These are phyloP conservation scores for Debaryomyces sp. DNA, from an alignment of 1,139 yeast species.

Conservation along the genomic window DNA sequence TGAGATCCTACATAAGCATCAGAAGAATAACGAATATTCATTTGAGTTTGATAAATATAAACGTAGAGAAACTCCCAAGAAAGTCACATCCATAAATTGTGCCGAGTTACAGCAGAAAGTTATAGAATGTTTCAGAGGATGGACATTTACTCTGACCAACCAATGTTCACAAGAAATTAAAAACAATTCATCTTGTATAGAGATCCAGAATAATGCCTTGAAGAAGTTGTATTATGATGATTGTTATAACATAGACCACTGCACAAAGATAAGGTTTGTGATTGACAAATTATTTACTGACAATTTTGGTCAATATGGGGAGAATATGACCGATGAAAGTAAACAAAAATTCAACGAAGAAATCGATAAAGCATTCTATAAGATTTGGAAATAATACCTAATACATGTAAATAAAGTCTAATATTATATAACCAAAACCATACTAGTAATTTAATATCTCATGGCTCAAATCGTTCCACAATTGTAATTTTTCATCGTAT, in stretches of 20 bases:
- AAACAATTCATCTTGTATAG: slow-evolving; percentile 32
- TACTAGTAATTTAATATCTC: slow-evolving; percentile 5
- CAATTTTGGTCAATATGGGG: slow-evolving; percentile 46
- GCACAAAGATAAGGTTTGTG: slow-evolving; percentile 39
- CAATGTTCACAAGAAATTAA: slow-evolving; percentile 36
- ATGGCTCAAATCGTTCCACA: slow-evolving; percentile 44
- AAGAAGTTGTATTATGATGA: slow-evolving; percentile 40
- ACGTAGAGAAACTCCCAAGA: slow-evolving; percentile 26
- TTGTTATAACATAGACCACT: slow-evolving; percentile 41
- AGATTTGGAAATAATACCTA: slow-evolving; percentile 35
- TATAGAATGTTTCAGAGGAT: slow-evolving; percentile 38
- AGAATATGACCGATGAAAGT: slow-evolving; percentile 30
- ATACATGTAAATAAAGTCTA: slow-evolving; percentile 9
- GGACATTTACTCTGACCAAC: slow-evolving; percentile 29
- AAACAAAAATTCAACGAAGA: slow-evolving; percentile 31
- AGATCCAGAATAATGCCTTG: slow-evolving; percentile 39
- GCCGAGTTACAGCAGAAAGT: slow-evolving; percentile 45
- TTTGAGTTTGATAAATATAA: slow-evolving; percentile 39
- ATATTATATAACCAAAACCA: not conserved
- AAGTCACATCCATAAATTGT: slow-evolving; percentile 40
- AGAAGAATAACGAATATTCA: slow-evolving; percentile 20
- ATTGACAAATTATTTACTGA: slow-evolving; percentile 41
- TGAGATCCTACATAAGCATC: slow-evolving; percentile 25
- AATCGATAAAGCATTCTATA: slow-evolving; percentile 34
- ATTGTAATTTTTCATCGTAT: slow-evolving; percentile 43